Percentiles rank a stretch among this genome's conserved stretches.
Evolutionary conservation across 1,139 yeast genomes (phyloP).

Genomic region (Yamadazyma spencermartinsiae): DNA sequence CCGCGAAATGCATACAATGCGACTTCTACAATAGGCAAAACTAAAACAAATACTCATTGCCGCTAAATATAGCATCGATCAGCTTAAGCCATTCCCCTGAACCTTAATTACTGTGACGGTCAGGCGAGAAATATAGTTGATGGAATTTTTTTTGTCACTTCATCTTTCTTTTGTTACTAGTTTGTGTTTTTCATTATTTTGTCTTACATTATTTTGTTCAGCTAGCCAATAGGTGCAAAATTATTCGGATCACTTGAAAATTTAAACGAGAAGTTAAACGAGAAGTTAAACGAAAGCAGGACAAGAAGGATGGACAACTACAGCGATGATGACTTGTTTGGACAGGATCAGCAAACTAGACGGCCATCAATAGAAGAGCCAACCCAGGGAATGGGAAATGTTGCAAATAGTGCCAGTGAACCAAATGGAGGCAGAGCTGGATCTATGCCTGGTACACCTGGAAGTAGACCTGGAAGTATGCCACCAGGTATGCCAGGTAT

Average conservation of each 20-base stretch:
- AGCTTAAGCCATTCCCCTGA: not conserved
- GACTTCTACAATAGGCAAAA: slow-evolving; percentile 8
- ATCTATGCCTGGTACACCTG: no score
- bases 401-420: no score
- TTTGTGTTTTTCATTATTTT: not conserved
- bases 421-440: no score
- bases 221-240: no score
- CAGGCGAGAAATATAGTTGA: not conserved
- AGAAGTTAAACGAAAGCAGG: no score
- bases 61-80: slow-evolving; percentile 8
- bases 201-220: no score
- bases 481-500: no score
- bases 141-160: not conserved
- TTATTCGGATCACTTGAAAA: no score
- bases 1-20: no score
- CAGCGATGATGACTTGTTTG: slow-evolving; percentile 17
- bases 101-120: not conserved
- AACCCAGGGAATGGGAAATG: no score
- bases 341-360: slow-evolving; percentile 7
- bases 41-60: slow-evolving; percentile 5
- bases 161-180: not conserved
- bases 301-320: slow-evolving; percentile 8
- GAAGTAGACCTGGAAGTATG: no score
- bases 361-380: slow-evolving; percentile 4
- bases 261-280: no score